Conservation (phyloP, 176 grass and related monocot genomes). For the Zoysia japonica region DNA sequence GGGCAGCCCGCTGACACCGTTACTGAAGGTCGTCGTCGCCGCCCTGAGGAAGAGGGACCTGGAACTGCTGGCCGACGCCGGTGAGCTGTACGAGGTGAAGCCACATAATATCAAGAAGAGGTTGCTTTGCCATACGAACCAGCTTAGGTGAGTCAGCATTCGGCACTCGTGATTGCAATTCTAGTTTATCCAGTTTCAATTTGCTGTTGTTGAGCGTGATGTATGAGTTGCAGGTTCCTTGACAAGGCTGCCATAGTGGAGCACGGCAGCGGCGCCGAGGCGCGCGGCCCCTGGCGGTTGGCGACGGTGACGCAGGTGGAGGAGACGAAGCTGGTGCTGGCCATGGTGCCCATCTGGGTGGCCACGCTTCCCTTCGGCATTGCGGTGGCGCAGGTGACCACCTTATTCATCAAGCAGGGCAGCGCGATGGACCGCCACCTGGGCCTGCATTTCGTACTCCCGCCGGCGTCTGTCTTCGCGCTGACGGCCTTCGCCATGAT, state of each 20-base stretch:
- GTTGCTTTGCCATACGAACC: slow-evolving; percentile 61
- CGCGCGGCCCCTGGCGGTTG: slow-evolving; percentile 51
- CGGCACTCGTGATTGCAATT: not conserved
- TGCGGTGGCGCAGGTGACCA: slow-evolving; percentile 47
- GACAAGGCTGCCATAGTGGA: slow-evolving; percentile 87
- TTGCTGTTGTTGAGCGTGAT: not conserved
- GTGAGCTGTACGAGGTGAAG: slow-evolving; percentile 54
- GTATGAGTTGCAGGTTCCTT: slow-evolving; percentile 47
- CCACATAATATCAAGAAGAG: slow-evolving; percentile 43
- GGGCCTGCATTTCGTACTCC: slow-evolving; percentile 52
- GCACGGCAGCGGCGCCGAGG: slow-evolving; percentile 21
- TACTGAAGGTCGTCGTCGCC: slow-evolving; percentile 57
- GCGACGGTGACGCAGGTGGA: slow-evolving; percentile 90
- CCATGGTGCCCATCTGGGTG: slow-evolving; percentile 79
- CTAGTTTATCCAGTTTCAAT: slow-evolving; percentile 2
- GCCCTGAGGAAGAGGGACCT: slow-evolving; percentile 62
- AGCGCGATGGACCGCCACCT: slow-evolving; percentile 69
- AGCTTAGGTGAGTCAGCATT: slow-evolving; percentile 37
- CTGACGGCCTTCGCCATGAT: slow-evolving; percentile 63
- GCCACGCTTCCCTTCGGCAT: slow-evolving; percentile 73
- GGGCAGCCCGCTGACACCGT: slow-evolving; percentile 66
- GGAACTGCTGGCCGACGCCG: slow-evolving; percentile 35
- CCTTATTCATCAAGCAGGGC: slow-evolving; percentile 94
- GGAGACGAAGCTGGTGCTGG: slow-evolving; percentile 79
- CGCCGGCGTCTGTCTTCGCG: slow-evolving; percentile 65